These are phyloP conservation scores for Phyllosticta citrichinensis DNA, from an alignment of 2,329 filamentous ascomycete genomes.

Conservation along the genomic window DNA sequence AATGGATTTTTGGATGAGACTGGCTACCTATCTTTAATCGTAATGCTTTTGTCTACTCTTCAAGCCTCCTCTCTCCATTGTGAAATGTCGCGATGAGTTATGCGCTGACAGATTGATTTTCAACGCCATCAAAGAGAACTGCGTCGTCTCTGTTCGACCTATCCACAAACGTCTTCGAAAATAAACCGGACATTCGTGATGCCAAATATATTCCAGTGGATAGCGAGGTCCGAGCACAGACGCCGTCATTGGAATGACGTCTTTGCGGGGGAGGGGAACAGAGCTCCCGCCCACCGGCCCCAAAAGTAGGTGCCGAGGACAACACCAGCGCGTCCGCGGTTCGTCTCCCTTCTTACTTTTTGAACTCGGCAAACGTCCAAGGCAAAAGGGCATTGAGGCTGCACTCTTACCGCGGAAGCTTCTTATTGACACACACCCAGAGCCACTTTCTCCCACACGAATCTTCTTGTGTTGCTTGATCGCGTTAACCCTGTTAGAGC, in stretches of 20 bases:
- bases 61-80: no score
- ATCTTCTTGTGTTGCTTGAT: no score
- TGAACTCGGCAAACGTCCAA: no score
- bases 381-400: neutral
- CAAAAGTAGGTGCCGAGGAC: neutral
- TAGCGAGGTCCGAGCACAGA: neutral
- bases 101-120: no score
- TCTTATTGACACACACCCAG: neutral
- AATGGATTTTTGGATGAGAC: neutral
- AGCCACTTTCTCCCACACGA: neutral
- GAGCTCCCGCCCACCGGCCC: neutral
- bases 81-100: no score
- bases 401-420: neutral
- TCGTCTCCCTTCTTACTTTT: no score
- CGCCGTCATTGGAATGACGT: neutral
- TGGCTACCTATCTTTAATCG: neutral
- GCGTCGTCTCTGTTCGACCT: no score
- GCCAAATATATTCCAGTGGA: neutral
- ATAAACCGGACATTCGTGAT: no score
- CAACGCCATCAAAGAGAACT: no score
- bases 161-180: no score
- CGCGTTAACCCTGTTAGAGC: no score
- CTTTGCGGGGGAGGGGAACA: neutral
- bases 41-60: neutral
- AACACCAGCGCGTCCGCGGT: neutral